Conservation (phyloP, 768 basidiomycete genomes). For the Clavulina sp. region DNA sequence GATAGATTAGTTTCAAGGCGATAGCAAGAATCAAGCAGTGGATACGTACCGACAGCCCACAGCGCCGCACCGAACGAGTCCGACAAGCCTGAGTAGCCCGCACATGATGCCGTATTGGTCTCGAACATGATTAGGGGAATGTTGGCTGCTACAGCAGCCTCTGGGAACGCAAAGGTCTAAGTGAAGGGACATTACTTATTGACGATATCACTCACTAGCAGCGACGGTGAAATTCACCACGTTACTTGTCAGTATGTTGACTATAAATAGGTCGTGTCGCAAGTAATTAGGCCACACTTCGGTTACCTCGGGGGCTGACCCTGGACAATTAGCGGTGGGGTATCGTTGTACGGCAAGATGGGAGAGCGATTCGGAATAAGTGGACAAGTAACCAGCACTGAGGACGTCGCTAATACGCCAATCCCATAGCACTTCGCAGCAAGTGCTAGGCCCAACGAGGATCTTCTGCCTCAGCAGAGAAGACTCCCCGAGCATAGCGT, state of each 20-base stretch:
- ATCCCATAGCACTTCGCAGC: conserved; percentile 22
- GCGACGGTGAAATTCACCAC: no score
- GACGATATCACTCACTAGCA: no score
- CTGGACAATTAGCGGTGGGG: neutral
- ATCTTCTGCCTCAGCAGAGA: conserved; percentile 13
- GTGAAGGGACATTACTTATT: no score
- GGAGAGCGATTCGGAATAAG: neutral
- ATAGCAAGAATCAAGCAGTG: neutral
- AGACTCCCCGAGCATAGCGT: neutral
- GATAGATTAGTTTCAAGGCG: neutral
- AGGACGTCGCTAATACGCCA: conserved; percentile 31
- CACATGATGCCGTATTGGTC: conserved; percentile 40
- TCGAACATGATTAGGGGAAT: conserved; percentile 51
- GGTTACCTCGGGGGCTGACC: no score
- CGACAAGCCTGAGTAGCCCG: conserved; percentile 35
- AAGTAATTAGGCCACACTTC: no score
- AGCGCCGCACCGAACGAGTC: conserved; percentile 33
- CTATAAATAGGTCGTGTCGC: no score
- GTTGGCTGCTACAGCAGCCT: no score
- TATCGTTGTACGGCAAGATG: neutral
- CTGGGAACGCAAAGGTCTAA: no score
- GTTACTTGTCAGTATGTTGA: no score
- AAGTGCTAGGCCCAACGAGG: conserved; percentile 49
- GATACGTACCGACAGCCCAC: conserved; percentile 23
- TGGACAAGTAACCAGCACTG: conserved; percentile 17